These are phyloP conservation scores for Nitzschia putrida DNA, from an alignment of 108 stramenopile genomes.

Conservation along the genomic window DNA sequence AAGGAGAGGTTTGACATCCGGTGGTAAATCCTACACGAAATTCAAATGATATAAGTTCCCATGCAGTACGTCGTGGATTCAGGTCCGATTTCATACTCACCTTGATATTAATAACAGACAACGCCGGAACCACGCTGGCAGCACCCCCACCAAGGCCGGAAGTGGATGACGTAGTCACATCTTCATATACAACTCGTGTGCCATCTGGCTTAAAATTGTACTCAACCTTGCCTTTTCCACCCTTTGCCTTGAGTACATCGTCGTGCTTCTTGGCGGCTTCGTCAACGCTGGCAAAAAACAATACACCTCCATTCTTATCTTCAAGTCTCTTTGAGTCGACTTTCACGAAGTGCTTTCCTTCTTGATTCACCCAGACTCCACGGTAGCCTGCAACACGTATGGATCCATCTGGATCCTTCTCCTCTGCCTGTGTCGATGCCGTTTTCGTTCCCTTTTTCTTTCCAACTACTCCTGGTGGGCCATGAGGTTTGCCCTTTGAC, in stretches of 20 bases:
- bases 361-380: slow-evolving; percentile 69
- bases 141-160: slow-evolving; percentile 50
- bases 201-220: slow-evolving; percentile 75
- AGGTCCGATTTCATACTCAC: slow-evolving; percentile 14
- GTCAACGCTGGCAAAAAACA: slow-evolving; percentile 66
- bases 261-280: slow-evolving; percentile 74
- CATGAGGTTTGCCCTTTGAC: slow-evolving; percentile 1
- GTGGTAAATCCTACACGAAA: slow-evolving; percentile 61
- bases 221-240: slow-evolving; percentile 41
- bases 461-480: slow-evolving; percentile 44
- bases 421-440: slow-evolving; percentile 32
- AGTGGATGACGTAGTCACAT: slow-evolving; percentile 43
- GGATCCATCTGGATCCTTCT: slow-evolving; percentile 69
- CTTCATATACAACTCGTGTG: slow-evolving; percentile 63
- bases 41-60: not conserved
- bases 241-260: slow-evolving; percentile 34
- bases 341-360: slow-evolving; percentile 78
- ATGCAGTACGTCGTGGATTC: not conserved
- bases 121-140: slow-evolving; percentile 40
- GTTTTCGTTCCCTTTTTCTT: slow-evolving; percentile 49
- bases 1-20: slow-evolving; percentile 78
- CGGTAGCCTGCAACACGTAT: slow-evolving; percentile 65
- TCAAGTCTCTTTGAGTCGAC: slow-evolving; percentile 49
- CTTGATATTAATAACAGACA: slow-evolving; percentile 81
- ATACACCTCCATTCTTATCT: slow-evolving; percentile 22